phyloP scores from a whole-genome alignment of 2,329 filamentous ascomycete genomes.

The Cytospora paraplurivora region DNA sequence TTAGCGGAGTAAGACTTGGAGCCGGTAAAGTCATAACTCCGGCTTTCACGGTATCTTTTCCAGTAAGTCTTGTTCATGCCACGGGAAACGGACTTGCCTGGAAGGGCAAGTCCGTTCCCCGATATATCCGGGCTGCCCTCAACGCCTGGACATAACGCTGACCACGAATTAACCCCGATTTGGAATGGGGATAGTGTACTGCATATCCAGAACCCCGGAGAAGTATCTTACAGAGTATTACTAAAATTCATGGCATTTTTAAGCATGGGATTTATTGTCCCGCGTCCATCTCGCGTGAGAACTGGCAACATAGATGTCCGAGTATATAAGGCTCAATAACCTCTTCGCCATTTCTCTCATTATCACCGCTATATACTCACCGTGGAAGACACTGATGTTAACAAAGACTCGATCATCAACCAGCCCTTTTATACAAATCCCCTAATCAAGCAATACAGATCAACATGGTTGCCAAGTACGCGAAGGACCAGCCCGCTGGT shows the following conservation, averaged over 20 bases:
- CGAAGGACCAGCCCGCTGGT: constrained; percentile 22
- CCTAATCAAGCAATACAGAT: neutral
- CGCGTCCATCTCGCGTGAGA: too few species aligned
- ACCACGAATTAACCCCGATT: neutral
- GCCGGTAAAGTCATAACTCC: constrained; percentile 3
- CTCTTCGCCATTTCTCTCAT: neutral
- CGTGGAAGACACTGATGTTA: too few species aligned
- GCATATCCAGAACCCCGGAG: neutral
- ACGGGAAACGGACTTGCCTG: neutral
- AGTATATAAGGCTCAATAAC: too few species aligned
- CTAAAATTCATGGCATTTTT: neutral
- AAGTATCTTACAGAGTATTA: too few species aligned
- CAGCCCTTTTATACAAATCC: neutral
- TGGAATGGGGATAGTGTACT: neutral
- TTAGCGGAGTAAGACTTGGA: neutral
- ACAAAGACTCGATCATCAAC: neutral
- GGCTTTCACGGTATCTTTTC: neutral
- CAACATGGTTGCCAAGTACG: constrained; percentile 22
- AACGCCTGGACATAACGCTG: constrained; percentile 6
- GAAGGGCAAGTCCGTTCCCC: neutral
- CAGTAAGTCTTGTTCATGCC: neutral
- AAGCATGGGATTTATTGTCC: neutral
- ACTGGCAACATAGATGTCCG: too few species aligned
- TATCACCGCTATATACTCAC: neutral
- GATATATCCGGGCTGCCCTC: neutral